phyloP scores from a whole-genome alignment of 306 rosid species.

The Astragalus membranaceus region DNA sequence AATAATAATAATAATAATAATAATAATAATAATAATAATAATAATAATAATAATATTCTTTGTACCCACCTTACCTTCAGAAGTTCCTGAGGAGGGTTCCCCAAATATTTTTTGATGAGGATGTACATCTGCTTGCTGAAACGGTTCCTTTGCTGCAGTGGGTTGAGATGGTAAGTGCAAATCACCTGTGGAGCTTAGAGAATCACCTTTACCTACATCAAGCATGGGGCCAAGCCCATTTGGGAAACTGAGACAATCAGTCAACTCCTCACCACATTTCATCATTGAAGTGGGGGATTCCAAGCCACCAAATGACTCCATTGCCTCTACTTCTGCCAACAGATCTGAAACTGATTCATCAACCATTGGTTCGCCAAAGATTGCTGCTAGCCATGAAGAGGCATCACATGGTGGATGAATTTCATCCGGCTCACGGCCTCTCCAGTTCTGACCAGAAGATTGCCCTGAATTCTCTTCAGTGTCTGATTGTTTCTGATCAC shows the following conservation, averaged over 20 bases:
- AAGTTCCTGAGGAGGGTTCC: slow-evolving; percentile 31
- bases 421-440: slow-evolving; percentile 14
- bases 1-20: no score
- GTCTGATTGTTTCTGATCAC: slow-evolving; percentile 52
- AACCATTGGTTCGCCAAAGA: slow-evolving; percentile 43
- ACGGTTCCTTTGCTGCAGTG: slow-evolving; percentile 40
- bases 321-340: slow-evolving; percentile 90
- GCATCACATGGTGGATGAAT: slow-evolving; percentile 34
- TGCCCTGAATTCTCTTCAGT: slow-evolving; percentile 68
- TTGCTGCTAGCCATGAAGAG: slow-evolving; percentile 56
- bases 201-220: slow-evolving; percentile 71
- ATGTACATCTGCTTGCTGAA: slow-evolving; percentile 29
- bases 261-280: slow-evolving; percentile 50
- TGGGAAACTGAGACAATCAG: slow-evolving; percentile 54
- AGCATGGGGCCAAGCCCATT: slow-evolving; percentile 58
- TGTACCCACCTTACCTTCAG: slow-evolving; percentile 41
- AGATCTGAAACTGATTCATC: slow-evolving; percentile 92
- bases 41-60: slow-evolving; percentile 24
- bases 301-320: slow-evolving; percentile 69
- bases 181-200: slow-evolving; percentile 67
- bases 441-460: slow-evolving; percentile 72
- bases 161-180: slow-evolving; percentile 41
- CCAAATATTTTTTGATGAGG: slow-evolving; percentile 33
- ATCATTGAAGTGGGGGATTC: slow-evolving; percentile 56
- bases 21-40: no score